Evolutionary conservation across 164 flowering plant species (phyloP), one percentile per base, ranked within the genome.

Genomic region (Stephania cephalantha): DNA sequence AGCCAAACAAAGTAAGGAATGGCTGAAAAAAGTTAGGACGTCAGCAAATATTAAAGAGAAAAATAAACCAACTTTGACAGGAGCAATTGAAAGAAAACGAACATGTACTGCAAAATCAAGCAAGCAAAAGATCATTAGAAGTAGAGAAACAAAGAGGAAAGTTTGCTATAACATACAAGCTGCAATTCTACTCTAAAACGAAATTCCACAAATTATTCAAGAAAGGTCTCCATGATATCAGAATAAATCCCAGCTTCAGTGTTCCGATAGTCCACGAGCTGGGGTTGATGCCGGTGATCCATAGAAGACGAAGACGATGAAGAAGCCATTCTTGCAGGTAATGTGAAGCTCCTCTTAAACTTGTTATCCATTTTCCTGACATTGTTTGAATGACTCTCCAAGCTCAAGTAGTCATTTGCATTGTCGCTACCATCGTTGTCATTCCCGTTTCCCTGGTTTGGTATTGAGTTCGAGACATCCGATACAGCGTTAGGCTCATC

Each of bases 261-360:
- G 73, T 81, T 86, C 70, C 90, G 78, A 73, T 85, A 78, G 67
- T 78, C 81, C 58, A 71, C 72, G 4, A 84, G 80, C 52, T 85
- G 87, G 42, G 84, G 88, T 53, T 73, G 83, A 73, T 87, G 90
- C 74, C 87, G 89, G 75, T 87, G 94, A 76, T 89, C 87, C 15
- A 87, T 79, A 46, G 97, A 89, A 29, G 91, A 81, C 1, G 97
- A 91, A 15, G 97, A 87, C 18, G 90, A 87, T 2, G 91, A 86
- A 5, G 93, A 78, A 22, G 89, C 76, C 92, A 92, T 88, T 78
- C 95, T 84, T 10, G 93, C 89, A 76, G 95, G 97, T 81, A 92
- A 80, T 3, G 97, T 92, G 75, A 84, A 91, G 89, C 97, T 90
- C 85, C 97, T 87, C 88, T 90, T 89, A 81, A 88, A 93, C 83